Percentiles rank a stretch among this genome's conserved stretches.
Evolutionary conservation across 257 asterid genomes (phyloP).

Genomic region (Forsythia viridissima): DNA sequence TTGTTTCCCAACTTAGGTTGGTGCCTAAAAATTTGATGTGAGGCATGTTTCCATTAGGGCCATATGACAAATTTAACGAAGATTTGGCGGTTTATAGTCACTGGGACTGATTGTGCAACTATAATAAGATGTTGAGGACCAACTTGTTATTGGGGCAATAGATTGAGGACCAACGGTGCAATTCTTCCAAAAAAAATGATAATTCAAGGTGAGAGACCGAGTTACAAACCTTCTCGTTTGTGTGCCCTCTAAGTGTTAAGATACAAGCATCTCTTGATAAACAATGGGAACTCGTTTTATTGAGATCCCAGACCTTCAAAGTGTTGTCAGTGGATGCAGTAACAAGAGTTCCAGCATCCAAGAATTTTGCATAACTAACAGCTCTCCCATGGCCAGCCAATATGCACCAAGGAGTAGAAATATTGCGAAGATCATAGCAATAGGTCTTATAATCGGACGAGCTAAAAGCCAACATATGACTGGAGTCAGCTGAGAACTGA

Average conservation of each 20-base stretch:
- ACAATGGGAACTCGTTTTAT: conserved; percentile 60
- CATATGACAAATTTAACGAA: background rate
- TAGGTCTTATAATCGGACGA: conserved; percentile 89
- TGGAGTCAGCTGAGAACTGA: conserved; percentile 75
- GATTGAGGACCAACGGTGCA: background rate
- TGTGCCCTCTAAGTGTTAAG: conserved; percentile 81
- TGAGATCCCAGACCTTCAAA: conserved; percentile 90
- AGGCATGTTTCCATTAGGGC: background rate
- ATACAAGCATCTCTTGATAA: conserved; percentile 76
- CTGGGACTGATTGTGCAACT: background rate
- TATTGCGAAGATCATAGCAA: conserved; percentile 89
- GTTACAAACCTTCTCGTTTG: conserved; percentile 81
- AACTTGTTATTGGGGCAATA: background rate
- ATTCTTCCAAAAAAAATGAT: background rate
- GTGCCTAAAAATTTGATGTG: background rate
- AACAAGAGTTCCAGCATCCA: conserved; percentile 71
- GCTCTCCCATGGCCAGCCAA: conserved; percentile 92
- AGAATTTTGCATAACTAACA: conserved; percentile 83
- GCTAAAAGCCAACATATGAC: conserved; percentile 75
- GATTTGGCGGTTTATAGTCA: background rate
- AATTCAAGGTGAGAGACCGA: background rate
- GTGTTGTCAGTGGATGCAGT: conserved; percentile 98
- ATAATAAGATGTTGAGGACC: background rate
- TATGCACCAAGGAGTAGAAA: conserved; percentile 74
- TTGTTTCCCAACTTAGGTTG: background rate